phyloP scores from a whole-genome alignment of 306 rosid species.

The Rosa multiflora region DNA sequence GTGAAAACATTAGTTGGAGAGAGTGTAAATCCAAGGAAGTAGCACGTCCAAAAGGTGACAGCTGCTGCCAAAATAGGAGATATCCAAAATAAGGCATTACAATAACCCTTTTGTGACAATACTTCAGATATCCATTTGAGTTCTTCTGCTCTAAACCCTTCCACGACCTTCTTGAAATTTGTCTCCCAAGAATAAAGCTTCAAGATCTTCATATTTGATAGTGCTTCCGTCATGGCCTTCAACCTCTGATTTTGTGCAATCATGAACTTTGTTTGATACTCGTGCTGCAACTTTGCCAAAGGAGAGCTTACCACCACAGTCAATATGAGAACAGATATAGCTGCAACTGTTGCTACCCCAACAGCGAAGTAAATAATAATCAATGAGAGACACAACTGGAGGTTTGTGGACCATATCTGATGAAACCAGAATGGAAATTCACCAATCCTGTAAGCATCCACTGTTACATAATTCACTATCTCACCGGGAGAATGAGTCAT shows the following conservation, averaged over 20 bases:
- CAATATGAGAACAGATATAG: too few relatives aligned
- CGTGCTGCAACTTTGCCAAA: too few relatives aligned
- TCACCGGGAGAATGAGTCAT: constrained; percentile 26
- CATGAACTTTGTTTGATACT: too few relatives aligned
- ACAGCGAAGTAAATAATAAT: neutral
- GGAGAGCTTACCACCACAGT: too few relatives aligned
- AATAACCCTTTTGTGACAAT: constrained; percentile 14
- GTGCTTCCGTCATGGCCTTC: too few relatives aligned
- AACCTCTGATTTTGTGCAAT: too few relatives aligned
- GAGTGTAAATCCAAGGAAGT: constrained; percentile 19
- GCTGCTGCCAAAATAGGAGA: constrained; percentile 25
- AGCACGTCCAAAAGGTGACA: constrained; percentile 31
- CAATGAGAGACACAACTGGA: constrained; percentile 27
- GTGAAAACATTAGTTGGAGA: constrained; percentile 26
- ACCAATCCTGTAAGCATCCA: constrained; percentile 26
- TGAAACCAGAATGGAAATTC: constrained; percentile 29
- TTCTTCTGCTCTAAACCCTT: constrained; percentile 27
- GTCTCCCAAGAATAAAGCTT: constrained; percentile 25
- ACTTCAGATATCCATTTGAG: constrained; percentile 8
- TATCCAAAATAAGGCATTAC: constrained; percentile 21
- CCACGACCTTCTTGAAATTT: constrained; percentile 18
- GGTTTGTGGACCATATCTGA: constrained; percentile 28
- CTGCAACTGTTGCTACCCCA: too few relatives aligned
- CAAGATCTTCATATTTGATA: too few relatives aligned
- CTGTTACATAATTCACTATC: constrained; percentile 21